Evolutionary conservation across 208 protist genomes (phyloP), one percentile per base, ranked within the genome.

Genomic region (Trypanosoma caninum): DNA sequence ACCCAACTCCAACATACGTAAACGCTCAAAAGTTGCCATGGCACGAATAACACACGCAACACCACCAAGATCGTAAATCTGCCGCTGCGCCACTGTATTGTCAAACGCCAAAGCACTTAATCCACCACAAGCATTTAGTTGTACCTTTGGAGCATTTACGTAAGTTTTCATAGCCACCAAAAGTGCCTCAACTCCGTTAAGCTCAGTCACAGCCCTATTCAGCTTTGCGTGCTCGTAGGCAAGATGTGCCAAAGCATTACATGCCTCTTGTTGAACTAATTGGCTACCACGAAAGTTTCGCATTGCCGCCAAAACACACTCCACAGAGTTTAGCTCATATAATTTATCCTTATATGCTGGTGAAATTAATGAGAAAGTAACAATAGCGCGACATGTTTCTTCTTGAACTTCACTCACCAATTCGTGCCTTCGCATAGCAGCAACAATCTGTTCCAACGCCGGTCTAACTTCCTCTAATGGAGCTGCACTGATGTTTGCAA

Each of bases 41-140:
- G 88, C 91, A 70, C 79, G 65, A 37, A 95, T 94, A 55, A 97
- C 74, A 69, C 84, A 91, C 55, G 80, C 42, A n/a, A 95, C 87
- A 30, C 91, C 91, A 28, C 76, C 85, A 18, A 91, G 65, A 58
- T 95, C 85, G 38, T 90, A 94, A 59, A 97, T 95, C 61, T 97
- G 88, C 65, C 79, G 76, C 68, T 97, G 91, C 3, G 86, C 91
- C 11, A 86, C 66, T 23, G 83, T 76, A 65, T 97, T 97, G 64
- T 97, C 88, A 66, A 97, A 97, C 8, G 91, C 91, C 16, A 97
- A 77, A 16, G 86, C 91, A 66, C 87, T 93, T 35, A 97, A 78
- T n/a, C 84, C 91, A 25, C 80, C 86, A 65, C 91, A 97, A 8
- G 84, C 91, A 65, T 91, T 94, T 34, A 97, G 76, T 73, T 97